These are phyloP conservation scores for Annulohypoxylon maeteangense DNA, from an alignment of 495 filamentous ascomycete species.

Conservation along the genomic window DNA sequence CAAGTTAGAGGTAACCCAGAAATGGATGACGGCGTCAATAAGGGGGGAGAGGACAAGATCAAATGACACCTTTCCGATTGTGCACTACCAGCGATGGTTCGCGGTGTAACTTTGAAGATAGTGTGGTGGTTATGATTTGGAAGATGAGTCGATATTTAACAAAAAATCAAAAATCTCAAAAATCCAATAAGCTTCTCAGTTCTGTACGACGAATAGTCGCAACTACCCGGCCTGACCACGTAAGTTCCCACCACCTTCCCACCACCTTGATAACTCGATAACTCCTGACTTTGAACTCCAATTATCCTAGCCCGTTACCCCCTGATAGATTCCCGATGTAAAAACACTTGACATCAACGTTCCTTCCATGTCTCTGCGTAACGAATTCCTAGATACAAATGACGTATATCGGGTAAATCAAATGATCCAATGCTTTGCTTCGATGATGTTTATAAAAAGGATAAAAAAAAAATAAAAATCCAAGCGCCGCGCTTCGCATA, in stretches of 20 bases:
- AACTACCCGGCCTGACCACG: constrained; percentile 31
- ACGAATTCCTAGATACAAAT: background rate
- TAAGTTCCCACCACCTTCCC: constrained; percentile 25
- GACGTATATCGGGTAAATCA: background rate
- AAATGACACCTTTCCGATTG: constrained; percentile 2
- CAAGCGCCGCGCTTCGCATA: constrained; percentile 34
- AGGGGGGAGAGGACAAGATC: constrained; percentile 7
- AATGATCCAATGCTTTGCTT: background rate
- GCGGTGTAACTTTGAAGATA: constrained; percentile 4
- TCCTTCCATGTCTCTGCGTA: background rate
- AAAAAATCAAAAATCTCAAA: constrained; percentile 17
- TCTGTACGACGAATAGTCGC: constrained; percentile 8
- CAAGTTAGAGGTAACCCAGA: background rate
- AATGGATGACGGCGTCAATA: constrained; percentile 16
- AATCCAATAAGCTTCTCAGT: constrained; percentile 2
- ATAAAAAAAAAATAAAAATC: background rate
- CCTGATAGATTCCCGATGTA: constrained; percentile 5
- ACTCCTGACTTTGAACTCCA: constrained; percentile 7
- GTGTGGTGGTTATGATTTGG: constrained; percentile 16
- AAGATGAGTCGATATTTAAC: constrained; percentile 41
- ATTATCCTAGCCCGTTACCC: background rate
- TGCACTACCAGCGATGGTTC: constrained; percentile 10
- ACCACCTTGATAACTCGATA: constrained; percentile 1
- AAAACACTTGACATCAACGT: background rate
- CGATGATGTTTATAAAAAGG: background rate